Base-by-base conservation (phyloP, 805 yeast species). In the Kuraishia borneana region DNA sequence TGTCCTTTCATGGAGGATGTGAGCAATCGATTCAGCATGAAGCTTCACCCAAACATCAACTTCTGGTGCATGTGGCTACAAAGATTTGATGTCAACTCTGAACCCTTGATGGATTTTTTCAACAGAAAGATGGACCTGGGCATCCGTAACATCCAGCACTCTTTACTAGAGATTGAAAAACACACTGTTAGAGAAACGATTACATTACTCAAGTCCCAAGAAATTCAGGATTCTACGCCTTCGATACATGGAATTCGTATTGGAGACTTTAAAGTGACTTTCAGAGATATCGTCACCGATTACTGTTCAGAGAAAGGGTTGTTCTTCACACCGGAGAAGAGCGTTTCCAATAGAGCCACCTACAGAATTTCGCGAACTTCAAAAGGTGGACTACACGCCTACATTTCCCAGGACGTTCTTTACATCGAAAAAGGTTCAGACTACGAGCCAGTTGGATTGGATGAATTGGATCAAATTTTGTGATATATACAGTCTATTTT, bases 211-310 rank as follows among this genome's bases (percentile, higher is more conserved):
- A n/a, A n/a, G n/a, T 10, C 16, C 16, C 7, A 21, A 8, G 7
- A 7, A 21, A 13, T 10, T 12, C 16, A 25, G 16, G 16, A 25
- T 6, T 10, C 12, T 25, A 7, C 12, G 13, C 6, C 6, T 16
- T 7, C 28, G 16, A 25, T 39, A 6, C 22, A 36, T 38, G 64
- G 68, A 4, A 56, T 68, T 4, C 74, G 76, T 0, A 42, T 63
- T 8, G 57, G 59, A 26, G 60, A 36, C 26, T n/a, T 29, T 18
- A 35, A 26, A 6, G 58, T 68, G 3, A 61, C 82, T 0, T 76
- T 77, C 47, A 75, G 65, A 41, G 84, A 82, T 35, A 76, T 84
- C 14, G 70, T 83, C 2, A 73, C 68, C 35, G 71, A 71, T 2
- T 70, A 60, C 45, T 84, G 95, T 44, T 47, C 61, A 18, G 53